A percentile compares a stretch with the other conserved stretches of the same genome.
Conservation (phyloP, 306 rosid genomes). For the Ammopiptanthus mongolicus region DNA sequence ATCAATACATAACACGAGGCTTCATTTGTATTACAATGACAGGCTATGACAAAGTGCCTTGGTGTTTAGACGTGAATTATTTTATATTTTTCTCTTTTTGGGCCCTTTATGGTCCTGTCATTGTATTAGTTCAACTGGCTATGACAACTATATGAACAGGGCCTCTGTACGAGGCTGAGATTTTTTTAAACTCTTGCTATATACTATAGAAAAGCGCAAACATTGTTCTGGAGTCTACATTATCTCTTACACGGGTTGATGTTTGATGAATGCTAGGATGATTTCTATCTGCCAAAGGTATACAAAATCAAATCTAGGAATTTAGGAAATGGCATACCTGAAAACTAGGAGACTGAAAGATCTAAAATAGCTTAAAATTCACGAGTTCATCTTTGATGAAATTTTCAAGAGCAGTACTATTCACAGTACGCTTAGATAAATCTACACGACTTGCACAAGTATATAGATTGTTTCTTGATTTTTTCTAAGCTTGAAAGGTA, state of each 20-base stretch:
- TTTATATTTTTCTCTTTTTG: background rate
- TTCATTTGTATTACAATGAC: conserved; percentile 11
- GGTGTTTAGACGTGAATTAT: background rate
- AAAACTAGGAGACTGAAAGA: too few relatives aligned
- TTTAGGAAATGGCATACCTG: background rate
- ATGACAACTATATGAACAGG: background rate
- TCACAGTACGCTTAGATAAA: too few relatives aligned
- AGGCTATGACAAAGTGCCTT: background rate
- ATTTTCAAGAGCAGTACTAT: too few relatives aligned
- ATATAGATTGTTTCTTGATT: too few relatives aligned
- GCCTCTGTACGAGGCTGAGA: background rate
- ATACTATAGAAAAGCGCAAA: background rate
- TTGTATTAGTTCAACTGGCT: background rate
- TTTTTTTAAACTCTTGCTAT: background rate
- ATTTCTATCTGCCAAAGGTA: background rate
- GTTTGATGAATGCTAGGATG: background rate
- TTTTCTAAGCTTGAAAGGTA: too few relatives aligned
- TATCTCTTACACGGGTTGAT: background rate
- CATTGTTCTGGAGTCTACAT: background rate
- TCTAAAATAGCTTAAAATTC: too few relatives aligned
- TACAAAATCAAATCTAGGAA: background rate
- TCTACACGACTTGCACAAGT: background rate
- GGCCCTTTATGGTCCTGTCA: background rate
- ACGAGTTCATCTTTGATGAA: too few relatives aligned
- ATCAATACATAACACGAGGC: conserved; percentile 2